Percentiles rank a stretch among this genome's conserved stretches.
Evolutionary conservation across 164 flowering plant genomes (phyloP).

Genomic region (Malania oleifera): DNA sequence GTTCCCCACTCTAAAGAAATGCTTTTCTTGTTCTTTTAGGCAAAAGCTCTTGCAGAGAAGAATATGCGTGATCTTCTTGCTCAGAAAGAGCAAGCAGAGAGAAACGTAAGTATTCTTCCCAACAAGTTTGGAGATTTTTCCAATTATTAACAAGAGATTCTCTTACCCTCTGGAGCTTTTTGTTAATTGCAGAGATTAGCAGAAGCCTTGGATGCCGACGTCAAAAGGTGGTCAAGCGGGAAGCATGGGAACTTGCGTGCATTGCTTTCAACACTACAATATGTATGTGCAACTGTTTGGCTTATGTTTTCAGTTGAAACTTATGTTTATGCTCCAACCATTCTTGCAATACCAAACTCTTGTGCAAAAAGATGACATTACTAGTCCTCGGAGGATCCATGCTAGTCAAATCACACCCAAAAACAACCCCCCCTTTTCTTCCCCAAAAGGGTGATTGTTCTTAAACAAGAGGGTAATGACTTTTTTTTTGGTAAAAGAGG

Average conservation of each 20-base stretch:
- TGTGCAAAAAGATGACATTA: no score
- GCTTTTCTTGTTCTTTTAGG: constrained; percentile 40
- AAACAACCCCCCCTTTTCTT: no score
- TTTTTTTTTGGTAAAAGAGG: no score
- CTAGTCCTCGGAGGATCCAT: no score
- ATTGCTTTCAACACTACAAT: constrained; percentile 88
- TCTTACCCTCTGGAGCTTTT: constrained; percentile 2
- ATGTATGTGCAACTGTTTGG: constrained; percentile 43
- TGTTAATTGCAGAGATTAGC: constrained; percentile 65
- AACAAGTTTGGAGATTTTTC: constrained; percentile 1
- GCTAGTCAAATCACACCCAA: no score
- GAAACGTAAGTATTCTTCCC: constrained; percentile 45
- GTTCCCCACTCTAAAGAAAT: no score
- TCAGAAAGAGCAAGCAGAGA: constrained; percentile 85
- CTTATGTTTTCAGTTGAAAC: background rate
- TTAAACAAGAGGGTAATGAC: no score
- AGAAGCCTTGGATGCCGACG: constrained; percentile 78
- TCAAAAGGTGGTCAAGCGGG: constrained; percentile 90
- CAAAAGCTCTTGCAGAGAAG: constrained; percentile 93
- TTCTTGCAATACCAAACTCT: no score
- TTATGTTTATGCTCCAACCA: no score
- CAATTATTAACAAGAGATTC: constrained; percentile 1
- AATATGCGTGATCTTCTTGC: constrained; percentile 79
- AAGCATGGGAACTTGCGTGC: constrained; percentile 88
- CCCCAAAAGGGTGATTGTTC: no score